Evolutionary conservation across 2,329 filamentous ascomycete genomes (phyloP), one percentile per base, ranked within the genome.

Genomic region (Colletotrichum neosansevieriae): DNA sequence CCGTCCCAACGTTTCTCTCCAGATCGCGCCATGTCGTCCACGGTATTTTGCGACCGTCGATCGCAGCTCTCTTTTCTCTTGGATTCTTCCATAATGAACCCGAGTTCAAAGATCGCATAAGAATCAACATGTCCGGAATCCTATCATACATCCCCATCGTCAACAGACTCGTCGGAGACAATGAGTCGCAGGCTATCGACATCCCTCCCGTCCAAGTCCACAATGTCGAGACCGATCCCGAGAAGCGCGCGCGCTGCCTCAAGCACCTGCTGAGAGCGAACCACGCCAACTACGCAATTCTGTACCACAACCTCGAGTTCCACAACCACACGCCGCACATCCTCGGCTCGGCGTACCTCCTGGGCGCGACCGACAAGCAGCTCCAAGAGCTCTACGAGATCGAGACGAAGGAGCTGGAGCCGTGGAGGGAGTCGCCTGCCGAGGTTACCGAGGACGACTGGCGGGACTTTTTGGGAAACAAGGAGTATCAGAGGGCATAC

Each of bases 261-360:
- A 98, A 97, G 82, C 94, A 98, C 80, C 84, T 99, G 13, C 79
- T 99, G 69, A 93, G 92, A 79, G 91, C 94, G 59, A 98, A 98
- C 78, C 96, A 99, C 81, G 91, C 91, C 72, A 97, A 96, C 77
- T 88, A 97, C 79, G 89, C 94, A 36, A 90, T 98, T 72, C 81
- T 97, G 62, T 96, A 92, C 78, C 89, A 94, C 77, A 78, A 92
- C 60, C 82, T 92, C 4, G 83, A 87, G 70, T 96, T 90, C 74
- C 89, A 96, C 81, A 98, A 98, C 76, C 92, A 97, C 80, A 84
- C 91, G 73, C 86, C 93, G 44, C 94, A 97, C 80, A 87, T 94
- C 59, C 86, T 99, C 12, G 90, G 89, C 72, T 94, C 95, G 6
- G 92, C 94, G 1, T 99, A 97, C 79, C 84, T 97, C 15, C 85